A percentile compares a stretch with the other conserved stretches of the same genome.
These are phyloP conservation scores for Prinsepia uniflora DNA, from an alignment of 306 rosid species.

Conservation along the genomic window DNA sequence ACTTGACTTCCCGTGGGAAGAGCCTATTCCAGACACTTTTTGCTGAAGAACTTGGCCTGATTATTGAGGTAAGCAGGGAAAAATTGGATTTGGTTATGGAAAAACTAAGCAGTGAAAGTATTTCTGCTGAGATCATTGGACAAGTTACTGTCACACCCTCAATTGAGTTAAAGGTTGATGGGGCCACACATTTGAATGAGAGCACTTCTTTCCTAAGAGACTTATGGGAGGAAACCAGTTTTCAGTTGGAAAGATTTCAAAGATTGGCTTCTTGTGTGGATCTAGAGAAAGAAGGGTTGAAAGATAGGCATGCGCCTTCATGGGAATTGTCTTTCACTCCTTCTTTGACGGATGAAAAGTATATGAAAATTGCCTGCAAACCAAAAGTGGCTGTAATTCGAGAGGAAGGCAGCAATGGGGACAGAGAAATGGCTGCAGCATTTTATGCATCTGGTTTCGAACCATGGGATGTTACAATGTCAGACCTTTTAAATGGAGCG, in stretches of 20 bases:
- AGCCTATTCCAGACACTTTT: slow-evolving; percentile 67
- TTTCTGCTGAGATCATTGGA: slow-evolving; percentile 59
- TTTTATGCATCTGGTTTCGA: slow-evolving; percentile 76
- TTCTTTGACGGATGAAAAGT: slow-evolving; percentile 56
- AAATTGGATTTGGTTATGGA: slow-evolving; percentile 46
- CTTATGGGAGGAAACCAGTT: slow-evolving; percentile 85
- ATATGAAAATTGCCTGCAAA: slow-evolving; percentile 44
- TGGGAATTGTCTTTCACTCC: slow-evolving; percentile 75
- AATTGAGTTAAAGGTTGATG: slow-evolving; percentile 64
- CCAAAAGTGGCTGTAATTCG: slow-evolving; percentile 86
- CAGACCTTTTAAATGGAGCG: slow-evolving; percentile 69
- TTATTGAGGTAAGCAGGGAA: slow-evolving; percentile 69
- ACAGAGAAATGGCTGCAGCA: slow-evolving; percentile 92
- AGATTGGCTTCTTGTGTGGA: slow-evolving; percentile 80
- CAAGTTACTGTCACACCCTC: slow-evolving; percentile 46
- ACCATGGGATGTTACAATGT: slow-evolving; percentile 88
- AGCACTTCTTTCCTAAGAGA: slow-evolving; percentile 58
- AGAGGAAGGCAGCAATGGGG: slow-evolving; percentile 98
- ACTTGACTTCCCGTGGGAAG: slow-evolving; percentile 52
- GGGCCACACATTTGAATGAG: slow-evolving; percentile 49
- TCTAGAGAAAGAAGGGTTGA: slow-evolving; percentile 71
- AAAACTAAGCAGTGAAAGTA: slow-evolving; percentile 43
- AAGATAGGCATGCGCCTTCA: slow-evolving; percentile 60
- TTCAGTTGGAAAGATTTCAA: slow-evolving; percentile 66
- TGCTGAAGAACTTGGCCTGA: slow-evolving; percentile 82